Evolutionary conservation across 148 eudicot species (phyloP).

Genomic region (Chenopodium suecicum): DNA sequence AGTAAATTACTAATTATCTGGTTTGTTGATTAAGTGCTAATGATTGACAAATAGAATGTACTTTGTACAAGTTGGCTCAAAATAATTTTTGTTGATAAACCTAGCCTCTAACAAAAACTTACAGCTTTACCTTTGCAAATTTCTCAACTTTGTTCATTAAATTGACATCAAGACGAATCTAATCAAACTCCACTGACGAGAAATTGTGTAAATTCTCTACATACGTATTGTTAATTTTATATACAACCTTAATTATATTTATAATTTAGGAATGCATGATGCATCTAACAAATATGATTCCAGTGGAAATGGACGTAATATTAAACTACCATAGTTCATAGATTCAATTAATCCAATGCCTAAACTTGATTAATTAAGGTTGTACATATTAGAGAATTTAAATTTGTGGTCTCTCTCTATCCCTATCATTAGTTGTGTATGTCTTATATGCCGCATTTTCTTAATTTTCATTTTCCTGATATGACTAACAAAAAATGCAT

Average conservation of each 20-base stretch:
- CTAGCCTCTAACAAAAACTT: not conserved
- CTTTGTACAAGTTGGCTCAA: not conserved
- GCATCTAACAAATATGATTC: not conserved
- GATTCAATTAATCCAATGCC: not conserved
- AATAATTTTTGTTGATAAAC: not conserved
- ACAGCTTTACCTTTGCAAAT: no score
- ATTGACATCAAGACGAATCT: no score
- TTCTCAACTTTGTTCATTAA: no score
- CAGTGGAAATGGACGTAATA: not conserved
- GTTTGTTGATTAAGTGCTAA: not conserved
- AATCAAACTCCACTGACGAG: no score
- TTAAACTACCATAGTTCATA: not conserved
- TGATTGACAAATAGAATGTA: not conserved
- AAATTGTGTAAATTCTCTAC: no score
- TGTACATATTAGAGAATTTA: not conserved
- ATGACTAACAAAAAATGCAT: not conserved
- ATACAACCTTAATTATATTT: not conserved
- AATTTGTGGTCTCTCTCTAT: not conserved
- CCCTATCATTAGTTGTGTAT: not conserved
- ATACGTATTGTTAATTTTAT: not conserved
- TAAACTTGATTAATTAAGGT: not conserved
- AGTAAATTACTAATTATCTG: not conserved
- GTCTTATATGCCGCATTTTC: not conserved
- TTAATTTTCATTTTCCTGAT: not conserved
- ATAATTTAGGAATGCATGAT: not conserved